Evolutionary conservation across 176 grass and related monocot genomes (phyloP).

Genomic region (Guadua angustifolia): DNA sequence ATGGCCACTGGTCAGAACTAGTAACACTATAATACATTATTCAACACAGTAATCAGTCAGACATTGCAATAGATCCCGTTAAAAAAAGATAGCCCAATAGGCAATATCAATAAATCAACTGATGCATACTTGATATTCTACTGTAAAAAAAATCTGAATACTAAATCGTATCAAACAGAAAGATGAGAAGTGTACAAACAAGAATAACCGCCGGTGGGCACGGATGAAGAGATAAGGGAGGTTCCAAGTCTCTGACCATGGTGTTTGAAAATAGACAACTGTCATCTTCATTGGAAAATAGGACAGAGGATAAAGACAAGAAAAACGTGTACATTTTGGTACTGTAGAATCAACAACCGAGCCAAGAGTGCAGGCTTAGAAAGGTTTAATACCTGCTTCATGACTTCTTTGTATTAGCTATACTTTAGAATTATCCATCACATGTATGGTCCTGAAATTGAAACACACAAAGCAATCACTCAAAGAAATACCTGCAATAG

Average conservation of each 20-base stretch:
- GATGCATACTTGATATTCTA: constrained; percentile 17
- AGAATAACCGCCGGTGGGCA: constrained; percentile 78
- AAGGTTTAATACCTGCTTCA: constrained; percentile 61
- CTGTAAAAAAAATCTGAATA: constrained; percentile 39
- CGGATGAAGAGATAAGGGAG: constrained; percentile 61
- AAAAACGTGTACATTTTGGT: constrained; percentile 14
- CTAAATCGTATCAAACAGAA: constrained; percentile 34
- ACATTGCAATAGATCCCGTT: background rate
- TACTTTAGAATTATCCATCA: constrained; percentile 60
- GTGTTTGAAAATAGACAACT: constrained; percentile 58
- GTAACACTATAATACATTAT: background rate
- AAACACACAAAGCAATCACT: constrained; percentile 20
- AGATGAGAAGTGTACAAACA: constrained; percentile 80
- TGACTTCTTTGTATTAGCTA: constrained; percentile 70
- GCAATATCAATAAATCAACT: background rate
- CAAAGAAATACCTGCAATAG: constrained; percentile 17
- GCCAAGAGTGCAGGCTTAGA: constrained; percentile 15
- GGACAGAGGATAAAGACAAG: constrained; percentile 20
- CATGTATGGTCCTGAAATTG: constrained; percentile 77
- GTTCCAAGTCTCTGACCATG: constrained; percentile 63
- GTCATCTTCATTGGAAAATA: constrained; percentile 39
- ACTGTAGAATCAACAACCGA: constrained; percentile 3
- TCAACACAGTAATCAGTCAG: no score
- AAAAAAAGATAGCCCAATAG: background rate
- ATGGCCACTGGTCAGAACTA: constrained; percentile 4